Base-by-base conservation (phyloP, 2,329 filamentous ascomycete species). In the Xenosphaeropsis pyriputrescens region DNA sequence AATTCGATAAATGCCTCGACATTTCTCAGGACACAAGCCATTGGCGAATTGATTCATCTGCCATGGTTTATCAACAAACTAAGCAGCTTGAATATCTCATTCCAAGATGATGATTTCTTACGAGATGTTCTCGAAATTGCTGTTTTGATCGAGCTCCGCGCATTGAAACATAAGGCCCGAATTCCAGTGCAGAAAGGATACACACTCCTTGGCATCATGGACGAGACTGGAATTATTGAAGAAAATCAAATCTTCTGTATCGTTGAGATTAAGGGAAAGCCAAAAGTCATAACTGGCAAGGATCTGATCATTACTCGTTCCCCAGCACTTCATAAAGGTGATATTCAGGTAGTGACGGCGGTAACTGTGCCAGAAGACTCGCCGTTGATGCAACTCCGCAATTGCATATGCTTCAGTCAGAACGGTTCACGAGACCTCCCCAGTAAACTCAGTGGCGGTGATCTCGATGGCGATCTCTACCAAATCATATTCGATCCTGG, bases 151-250 rank as follows among this genome's bases (percentile, higher is more conserved):
- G 77, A 82, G 45, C 60, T 93, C 4, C 71, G 83, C 3, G 65
- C 81, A 18, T 59, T 93, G 29, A 93, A 93, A 53, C 76, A 91
- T 57, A 80, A 79, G 38, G 75, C 81, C 0, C 72, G 83, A 1
- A 91, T 93, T 26, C 77, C 72, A 0, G 70, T 93, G 0, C 56
- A 68, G 0, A 55, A 77, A 13, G 85, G 82, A 0, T 68, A 78
- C n/a, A 86, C 83, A 0, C 63, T 93, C 0, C 86, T 85, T 47
- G 85, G 85, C 0, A 67, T 93, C 36, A 82, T 91, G 72, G 85
- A 93, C 43, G 85, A 93, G 55, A 85, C 81, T 0, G 73, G 71
- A 0, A 70, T 67, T 29, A 62, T 93, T 0, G 45, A 67, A 8
- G 75, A 84, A 49, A 70, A 70, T 1, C 64, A 93, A 44, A 68